These are phyloP conservation scores for Colletotrichum musae DNA, from an alignment of 2,329 filamentous ascomycete species.

Conservation along the genomic window DNA sequence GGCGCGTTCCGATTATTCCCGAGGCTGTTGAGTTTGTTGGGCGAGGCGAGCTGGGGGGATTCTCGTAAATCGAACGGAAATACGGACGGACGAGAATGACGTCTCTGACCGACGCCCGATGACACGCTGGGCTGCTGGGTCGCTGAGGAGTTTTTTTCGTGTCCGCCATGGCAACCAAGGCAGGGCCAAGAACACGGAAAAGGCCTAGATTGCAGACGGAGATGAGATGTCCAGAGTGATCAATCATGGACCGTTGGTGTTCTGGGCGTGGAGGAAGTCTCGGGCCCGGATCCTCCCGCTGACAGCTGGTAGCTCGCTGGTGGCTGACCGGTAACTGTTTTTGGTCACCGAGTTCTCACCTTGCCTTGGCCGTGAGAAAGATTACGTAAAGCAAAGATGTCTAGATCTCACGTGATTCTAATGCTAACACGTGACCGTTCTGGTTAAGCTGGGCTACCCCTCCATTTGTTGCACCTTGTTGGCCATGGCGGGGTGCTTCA, in stretches of 20 bases:
- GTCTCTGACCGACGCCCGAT: neutral
- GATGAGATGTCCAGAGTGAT: neutral
- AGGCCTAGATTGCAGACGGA: neutral
- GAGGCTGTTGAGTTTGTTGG: constrained; percentile 19
- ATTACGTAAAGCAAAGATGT: neutral
- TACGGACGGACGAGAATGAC: constrained; percentile 30
- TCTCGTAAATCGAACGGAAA: constrained; percentile 40
- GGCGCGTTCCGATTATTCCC: constrained; percentile 31
- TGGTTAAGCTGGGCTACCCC: constrained; percentile 29
- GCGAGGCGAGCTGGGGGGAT: constrained; percentile 19
- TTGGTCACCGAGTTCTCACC: neutral
- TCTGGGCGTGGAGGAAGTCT: neutral
- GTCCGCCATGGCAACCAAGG: constrained; percentile 15
- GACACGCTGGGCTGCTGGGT: neutral
- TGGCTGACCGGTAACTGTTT: neutral
- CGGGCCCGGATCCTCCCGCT: constrained; percentile 18
- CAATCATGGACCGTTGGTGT: neutral
- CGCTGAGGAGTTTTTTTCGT: constrained; percentile 7
- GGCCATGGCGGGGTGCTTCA: constrained; percentile 38
- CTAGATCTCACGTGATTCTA: neutral
- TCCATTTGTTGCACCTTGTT: constrained; percentile 34
- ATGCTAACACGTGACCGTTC: neutral
- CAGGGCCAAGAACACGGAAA: neutral
- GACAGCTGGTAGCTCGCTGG: neutral
- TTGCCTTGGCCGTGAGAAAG: neutral